phyloP scores from a whole-genome alignment of 495 filamentous ascomycete genomes.

The Ascodesmis nigricans region DNA sequence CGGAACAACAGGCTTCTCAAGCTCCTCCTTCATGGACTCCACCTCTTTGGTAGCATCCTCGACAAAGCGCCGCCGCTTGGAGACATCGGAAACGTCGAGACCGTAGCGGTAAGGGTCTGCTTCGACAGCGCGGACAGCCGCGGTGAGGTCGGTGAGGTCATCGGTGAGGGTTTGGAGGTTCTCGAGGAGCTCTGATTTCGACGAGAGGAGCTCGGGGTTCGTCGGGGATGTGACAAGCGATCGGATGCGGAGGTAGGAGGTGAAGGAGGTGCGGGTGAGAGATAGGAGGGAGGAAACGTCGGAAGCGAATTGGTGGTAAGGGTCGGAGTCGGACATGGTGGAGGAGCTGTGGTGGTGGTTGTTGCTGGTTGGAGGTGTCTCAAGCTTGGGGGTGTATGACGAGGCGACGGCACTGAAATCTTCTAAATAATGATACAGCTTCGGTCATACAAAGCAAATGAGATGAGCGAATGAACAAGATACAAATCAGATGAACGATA shows the following conservation, averaged over 20 bases:
- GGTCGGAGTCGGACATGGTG: conserved; percentile 45
- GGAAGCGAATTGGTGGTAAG: conserved; percentile 86
- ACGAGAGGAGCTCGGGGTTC: conserved; percentile 69
- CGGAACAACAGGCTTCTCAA: conserved; percentile 28
- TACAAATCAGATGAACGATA: too few species aligned
- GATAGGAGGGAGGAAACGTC: conserved; percentile 43
- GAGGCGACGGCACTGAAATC: too few species aligned
- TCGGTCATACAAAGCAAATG: too few species aligned
- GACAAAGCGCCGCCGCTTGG: conserved; percentile 58
- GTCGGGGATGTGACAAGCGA: conserved; percentile 41
- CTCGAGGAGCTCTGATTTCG: conserved; percentile 58
- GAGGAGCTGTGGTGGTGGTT: conserved; percentile 27
- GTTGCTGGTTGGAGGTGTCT: too few species aligned
- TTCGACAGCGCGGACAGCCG: conserved; percentile 72
- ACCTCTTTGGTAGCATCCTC: conserved; percentile 75
- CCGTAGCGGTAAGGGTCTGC: conserved; percentile 71
- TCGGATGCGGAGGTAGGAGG: conserved; percentile 88
- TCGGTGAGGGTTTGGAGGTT: conserved; percentile 55
- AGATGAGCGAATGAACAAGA: too few species aligned
- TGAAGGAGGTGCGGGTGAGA: conserved; percentile 62
- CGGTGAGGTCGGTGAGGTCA: conserved; percentile 74
- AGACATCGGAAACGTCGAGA: conserved; percentile 62
- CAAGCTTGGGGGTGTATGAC: too few species aligned
- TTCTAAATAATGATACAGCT: too few species aligned
- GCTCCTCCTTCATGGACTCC: conserved; percentile 68